Percentiles rank a stretch among this genome's conserved stretches.
Conservation (phyloP, 2,329 filamentous ascomycete species). For the Neofusicoccum parvum region DNA sequence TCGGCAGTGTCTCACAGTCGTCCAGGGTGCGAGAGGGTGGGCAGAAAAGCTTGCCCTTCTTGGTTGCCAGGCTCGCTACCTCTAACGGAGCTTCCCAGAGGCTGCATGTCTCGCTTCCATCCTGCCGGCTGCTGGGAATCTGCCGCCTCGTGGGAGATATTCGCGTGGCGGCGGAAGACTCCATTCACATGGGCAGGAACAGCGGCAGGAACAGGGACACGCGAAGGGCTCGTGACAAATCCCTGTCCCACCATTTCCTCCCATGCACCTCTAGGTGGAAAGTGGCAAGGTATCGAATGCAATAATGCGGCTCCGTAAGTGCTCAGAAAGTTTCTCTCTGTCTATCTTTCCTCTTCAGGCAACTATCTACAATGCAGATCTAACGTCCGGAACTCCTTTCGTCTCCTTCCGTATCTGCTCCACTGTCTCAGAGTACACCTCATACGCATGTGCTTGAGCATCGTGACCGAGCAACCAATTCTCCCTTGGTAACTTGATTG, state of each 20-base stretch:
- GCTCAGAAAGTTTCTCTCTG: too few species aligned
- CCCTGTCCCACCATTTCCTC: too few species aligned
- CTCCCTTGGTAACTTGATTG: conserved; percentile 32
- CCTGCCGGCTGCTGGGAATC: neutral
- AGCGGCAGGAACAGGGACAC: too few species aligned
- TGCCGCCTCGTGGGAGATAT: too few species aligned
- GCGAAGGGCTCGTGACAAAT: neutral
- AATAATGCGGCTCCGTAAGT: too few species aligned
- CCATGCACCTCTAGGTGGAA: too few species aligned
- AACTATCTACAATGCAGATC: neutral
- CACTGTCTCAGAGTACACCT: conserved; percentile 33
- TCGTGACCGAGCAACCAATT: conserved; percentile 36
- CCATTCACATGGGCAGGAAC: neutral
- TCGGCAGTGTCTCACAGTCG: neutral
- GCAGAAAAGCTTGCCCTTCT: neutral
- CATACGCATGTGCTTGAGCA: conserved; percentile 34
- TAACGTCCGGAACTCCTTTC: neutral
- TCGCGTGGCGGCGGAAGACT: neutral
- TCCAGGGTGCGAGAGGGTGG: neutral
- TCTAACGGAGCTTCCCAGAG: neutral
- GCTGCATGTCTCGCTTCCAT: neutral
- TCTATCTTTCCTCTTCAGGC: too few species aligned
- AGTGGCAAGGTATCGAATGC: too few species aligned
- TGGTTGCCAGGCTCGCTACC: neutral
- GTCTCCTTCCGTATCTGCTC: conserved; percentile 20